Evolutionary conservation across 2,329 filamentous ascomycete species (phyloP).

Genomic region (Cryphonectria carpinicola): DNA sequence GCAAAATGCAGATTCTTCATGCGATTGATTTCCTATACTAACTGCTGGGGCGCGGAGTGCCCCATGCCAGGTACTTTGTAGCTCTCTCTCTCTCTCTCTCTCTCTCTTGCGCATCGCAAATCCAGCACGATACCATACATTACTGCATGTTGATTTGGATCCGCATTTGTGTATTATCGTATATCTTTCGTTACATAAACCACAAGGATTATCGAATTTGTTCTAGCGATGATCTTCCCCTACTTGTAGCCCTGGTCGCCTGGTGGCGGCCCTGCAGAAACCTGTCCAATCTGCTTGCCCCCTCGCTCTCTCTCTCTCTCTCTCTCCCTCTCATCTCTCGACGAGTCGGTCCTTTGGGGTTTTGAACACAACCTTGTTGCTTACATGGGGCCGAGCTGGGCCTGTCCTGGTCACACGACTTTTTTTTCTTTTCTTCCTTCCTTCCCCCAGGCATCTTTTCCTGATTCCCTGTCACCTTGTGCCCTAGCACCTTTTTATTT

Average conservation of each 20-base stretch:
- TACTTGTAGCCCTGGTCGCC: not conserved
- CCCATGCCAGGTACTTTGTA: not conserved
- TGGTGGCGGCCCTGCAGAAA: not conserved
- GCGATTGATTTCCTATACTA: not conserved
- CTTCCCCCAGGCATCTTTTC: not conserved
- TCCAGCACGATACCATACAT: not conserved
- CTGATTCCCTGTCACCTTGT: not conserved
- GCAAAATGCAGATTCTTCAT: not conserved
- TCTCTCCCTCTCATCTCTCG: not conserved
- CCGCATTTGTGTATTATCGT: not conserved
- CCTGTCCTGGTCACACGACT: not conserved
- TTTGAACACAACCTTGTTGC: constrained; percentile 1
- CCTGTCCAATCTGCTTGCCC: not conserved
- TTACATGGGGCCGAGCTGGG: not conserved
- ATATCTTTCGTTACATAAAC: not conserved
- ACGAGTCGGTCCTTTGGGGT: not conserved
- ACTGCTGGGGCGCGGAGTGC: not conserved
- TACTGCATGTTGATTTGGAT: not conserved
- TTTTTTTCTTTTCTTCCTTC: not conserved
- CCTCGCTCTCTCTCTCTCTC: not conserved
- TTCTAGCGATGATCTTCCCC: not conserved
- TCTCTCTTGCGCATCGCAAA: not conserved
- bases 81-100: not conserved
- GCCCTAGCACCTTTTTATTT: not conserved
- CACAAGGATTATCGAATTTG: constrained; percentile 1